Evolutionary conservation across 169 alveolate species (phyloP).

Genomic region (Plasmodium adleri): DNA sequence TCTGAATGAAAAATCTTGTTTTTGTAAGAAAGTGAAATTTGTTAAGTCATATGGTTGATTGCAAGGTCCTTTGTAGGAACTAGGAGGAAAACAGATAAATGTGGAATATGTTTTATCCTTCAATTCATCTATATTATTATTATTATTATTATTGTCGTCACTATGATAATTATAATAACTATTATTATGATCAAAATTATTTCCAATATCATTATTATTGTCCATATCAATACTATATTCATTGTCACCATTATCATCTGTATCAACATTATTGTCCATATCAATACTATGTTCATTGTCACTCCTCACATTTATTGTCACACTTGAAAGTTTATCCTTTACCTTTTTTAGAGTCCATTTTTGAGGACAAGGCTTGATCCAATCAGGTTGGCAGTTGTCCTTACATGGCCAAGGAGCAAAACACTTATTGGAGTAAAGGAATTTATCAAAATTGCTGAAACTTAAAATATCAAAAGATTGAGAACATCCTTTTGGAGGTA

Average conservation of each 20-base stretch:
- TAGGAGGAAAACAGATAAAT: constrained; percentile 38
- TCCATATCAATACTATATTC: neutral
- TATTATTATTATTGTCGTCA: neutral
- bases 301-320: neutral
- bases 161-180: neutral
- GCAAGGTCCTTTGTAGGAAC: constrained; percentile 39
- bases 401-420: constrained; percentile 85
- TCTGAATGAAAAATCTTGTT: constrained; percentile 80
- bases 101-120: neutral
- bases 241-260: neutral
- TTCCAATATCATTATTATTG: neutral
- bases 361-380: constrained; percentile 54
- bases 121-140: neutral
- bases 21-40: constrained; percentile 71
- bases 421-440: constrained; percentile 77
- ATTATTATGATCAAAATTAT: constrained; percentile 3
- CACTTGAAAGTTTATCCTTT: neutral
- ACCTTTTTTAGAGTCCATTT: constrained; percentile 12
- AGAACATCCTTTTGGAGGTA: constrained; percentile 80
- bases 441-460: constrained; percentile 70
- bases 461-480: constrained; percentile 42
- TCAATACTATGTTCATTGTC: neutral
- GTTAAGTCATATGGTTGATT: constrained; percentile 8
- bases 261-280: neutral
- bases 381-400: constrained; percentile 81